Conservation (phyloP, 2,329 filamentous ascomycete species). For the Neopestalotiopsis rosae region DNA sequence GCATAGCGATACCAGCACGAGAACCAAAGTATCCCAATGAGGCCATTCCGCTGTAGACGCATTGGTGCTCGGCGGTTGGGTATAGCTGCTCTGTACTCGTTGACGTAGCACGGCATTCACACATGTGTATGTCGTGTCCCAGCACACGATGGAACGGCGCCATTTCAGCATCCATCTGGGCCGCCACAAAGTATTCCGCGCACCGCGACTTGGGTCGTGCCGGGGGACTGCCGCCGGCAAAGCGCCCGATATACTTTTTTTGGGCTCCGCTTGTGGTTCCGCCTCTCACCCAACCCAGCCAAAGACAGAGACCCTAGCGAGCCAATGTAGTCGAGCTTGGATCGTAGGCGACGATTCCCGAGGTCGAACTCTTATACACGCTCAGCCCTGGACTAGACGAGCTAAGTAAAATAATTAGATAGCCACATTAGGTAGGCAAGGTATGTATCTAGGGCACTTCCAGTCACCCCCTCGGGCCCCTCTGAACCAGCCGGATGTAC, state of each 20-base stretch:
- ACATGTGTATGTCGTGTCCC: neutral
- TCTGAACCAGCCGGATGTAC: neutral
- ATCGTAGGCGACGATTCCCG: neutral
- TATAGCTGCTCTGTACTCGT: neutral
- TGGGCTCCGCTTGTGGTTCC: neutral
- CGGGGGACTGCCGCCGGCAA: conserved; percentile 13
- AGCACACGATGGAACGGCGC: neutral
- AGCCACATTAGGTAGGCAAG: neutral
- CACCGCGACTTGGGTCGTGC: neutral
- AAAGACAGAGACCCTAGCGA: too few species aligned
- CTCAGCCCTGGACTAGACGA: neutral
- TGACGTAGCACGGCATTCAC: neutral
- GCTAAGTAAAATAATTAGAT: neutral
- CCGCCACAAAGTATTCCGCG: neutral
- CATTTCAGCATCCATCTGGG: neutral
- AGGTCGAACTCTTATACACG: neutral
- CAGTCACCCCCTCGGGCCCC: neutral
- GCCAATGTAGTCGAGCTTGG: neutral
- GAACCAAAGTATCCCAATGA: neutral
- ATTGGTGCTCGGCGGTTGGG: neutral
- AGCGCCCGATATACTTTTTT: neutral
- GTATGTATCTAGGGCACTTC: neutral
- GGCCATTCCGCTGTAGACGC: neutral
- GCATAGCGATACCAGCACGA: neutral
- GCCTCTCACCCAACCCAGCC: neutral